Base-by-base conservation (phyloP, 805 yeast genomes). In the Metschnikowia koreensis region DNA sequence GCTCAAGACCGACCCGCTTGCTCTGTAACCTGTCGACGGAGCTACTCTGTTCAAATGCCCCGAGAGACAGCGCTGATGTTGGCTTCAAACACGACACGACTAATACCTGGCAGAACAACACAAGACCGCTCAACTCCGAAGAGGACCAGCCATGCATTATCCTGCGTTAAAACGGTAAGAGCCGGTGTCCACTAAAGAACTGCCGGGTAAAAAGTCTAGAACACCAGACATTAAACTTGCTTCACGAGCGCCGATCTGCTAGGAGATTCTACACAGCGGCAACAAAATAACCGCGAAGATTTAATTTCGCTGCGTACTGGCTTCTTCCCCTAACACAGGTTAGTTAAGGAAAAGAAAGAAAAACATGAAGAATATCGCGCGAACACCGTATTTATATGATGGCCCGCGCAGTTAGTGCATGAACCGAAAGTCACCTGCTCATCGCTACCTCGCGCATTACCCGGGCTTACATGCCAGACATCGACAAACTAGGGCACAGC, bases 1-100 rank as follows among this genome's bases (percentile, higher is more conserved):
- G 77, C 80, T 82, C 87, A 80, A 82, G 77, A 66, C 79, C 81
- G 66, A 64, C 74, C 74, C 80, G 80, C 83, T 89, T 77, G 60
- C 61, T 93, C 79, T 88, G 71, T 86, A 87, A 87, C 87, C 92
- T 84, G 96, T 92, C 97, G 96, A 84, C 96, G 89, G 97, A 96
- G 97, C 90, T 75, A 69, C 86, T 80, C 93, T 86, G 92, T 80
- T 80, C 75, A 81, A 49, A 87, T 72, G 67, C 74, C 71, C 58
- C 58, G 47, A 59, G 60, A 50, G 65, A 66, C 63, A 50, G 51
- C 53, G 50, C 42, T 45, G 44, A 31, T 42, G 42, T 28, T 16
- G 46, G 41, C 45, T 16, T 37, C 6, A 27, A 5, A 33, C 44
- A 38, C 17, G 46, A 45, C 52, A 26, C 56, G 44, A 50, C 52